Evolutionary conservation across 1,139 yeast genomes (phyloP), one percentile per base, ranked within the genome.

Genomic region (Suhomyces atakaporum): DNA sequence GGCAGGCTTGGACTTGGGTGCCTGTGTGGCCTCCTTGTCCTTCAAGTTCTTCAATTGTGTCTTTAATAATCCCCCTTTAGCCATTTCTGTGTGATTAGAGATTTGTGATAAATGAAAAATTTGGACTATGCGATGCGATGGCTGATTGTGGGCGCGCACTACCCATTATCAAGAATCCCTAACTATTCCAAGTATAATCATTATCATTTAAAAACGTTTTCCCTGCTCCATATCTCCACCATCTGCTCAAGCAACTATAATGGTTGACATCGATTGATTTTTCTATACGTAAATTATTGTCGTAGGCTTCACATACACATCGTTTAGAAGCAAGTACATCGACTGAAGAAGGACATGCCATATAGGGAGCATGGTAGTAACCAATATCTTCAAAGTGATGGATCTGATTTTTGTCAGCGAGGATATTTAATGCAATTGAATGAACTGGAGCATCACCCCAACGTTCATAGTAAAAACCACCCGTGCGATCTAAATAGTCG

Each of bases 401-500:
- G 34, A 92, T 75, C 50, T 83, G 79, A 29, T 77, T 60, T 43
- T 71, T 77, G 52, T 85, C 87, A 38, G 88, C 67, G 35, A 92
- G 62, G 23, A 90, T 58, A 1, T 81, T 63, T 4, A 82, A 77
- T 0, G 81, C 97, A 22, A 90, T 75, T 0, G 96, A 73, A 59
- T 92, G 97, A 5, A 92, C 95, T 0, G 98, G 97, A 0, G 97
- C 97, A 63, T 92, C 98, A 3, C 98, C 98, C 98, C 97, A 92
- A 47, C 98, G 69, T 60, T 84, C 94, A 55, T 88, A 88, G 58
- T 85, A 85, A 53, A 90, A 89, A 0, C 96, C 97, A 2, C 95
- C 96, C 1, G 80, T 62, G 31, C 66, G 45, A 53, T 88, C 94
- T 38, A 90, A 66, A 56, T 70, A 73, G 13, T 85, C 71, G 54